These are phyloP conservation scores for Solanum sejunctum DNA, from an alignment of 257 asterid species.

Conservation along the genomic window DNA sequence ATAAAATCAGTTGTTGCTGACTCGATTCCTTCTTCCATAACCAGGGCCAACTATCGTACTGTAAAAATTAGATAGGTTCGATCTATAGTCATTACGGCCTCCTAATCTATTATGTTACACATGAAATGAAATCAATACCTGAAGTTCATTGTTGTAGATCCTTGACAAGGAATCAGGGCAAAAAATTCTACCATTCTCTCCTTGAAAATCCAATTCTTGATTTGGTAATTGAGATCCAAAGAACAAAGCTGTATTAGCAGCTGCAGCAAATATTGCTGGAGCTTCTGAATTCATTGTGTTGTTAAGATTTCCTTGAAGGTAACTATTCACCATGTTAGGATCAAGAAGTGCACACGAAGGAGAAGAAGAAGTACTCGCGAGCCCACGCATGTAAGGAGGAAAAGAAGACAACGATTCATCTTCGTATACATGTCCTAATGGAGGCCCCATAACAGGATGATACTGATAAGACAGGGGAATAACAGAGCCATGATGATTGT, in stretches of 20 bases:
- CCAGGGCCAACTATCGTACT: no score
- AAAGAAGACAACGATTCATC: conserved; percentile 35
- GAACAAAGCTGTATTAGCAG: conserved; percentile 21
- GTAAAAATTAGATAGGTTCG: no score
- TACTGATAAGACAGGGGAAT: conserved; percentile 2
- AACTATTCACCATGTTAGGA: conserved; percentile 26
- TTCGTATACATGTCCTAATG: conserved; percentile 21
- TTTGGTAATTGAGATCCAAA: conserved; percentile 37
- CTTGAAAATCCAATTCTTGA: conserved; percentile 62
- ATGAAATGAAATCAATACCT: conserved; percentile 28
- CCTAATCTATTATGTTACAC: not conserved
- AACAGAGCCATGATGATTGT: conserved; percentile 7
- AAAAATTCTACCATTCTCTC: conserved; percentile 45
- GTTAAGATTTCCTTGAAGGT: conserved; percentile 25
- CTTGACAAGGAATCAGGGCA: conserved; percentile 41
- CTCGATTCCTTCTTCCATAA: no score
- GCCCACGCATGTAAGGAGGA: conserved; percentile 26
- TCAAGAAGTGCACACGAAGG: conserved; percentile 38
- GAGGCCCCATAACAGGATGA: conserved; percentile 26
- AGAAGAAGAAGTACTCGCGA: conserved; percentile 21
- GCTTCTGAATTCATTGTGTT: conserved; percentile 22
- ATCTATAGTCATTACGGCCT: no score
- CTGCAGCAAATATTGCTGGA: conserved; percentile 30
- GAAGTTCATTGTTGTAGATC: conserved; percentile 46
- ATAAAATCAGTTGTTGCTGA: no score